These are phyloP conservation scores for Ehretia macrophylla DNA, from an alignment of 257 asterid species.

Conservation along the genomic window DNA sequence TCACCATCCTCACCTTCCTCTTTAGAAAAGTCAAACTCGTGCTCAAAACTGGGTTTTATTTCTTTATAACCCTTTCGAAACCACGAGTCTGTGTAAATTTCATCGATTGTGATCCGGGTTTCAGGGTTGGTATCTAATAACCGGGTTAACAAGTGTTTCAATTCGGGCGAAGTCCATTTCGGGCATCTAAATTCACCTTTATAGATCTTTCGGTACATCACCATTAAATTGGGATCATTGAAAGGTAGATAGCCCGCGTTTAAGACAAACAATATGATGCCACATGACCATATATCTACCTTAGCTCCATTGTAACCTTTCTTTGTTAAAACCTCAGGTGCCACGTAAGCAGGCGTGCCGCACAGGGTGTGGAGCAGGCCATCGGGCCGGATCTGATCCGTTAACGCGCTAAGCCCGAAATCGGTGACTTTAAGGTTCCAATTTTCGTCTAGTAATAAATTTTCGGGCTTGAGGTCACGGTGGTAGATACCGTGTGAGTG, in stretches of 20 bases:
- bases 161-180: constrained; percentile 61
- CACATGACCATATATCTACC: constrained; percentile 83
- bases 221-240: constrained; percentile 64
- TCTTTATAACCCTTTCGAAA: constrained; percentile 28
- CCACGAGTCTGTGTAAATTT: constrained; percentile 55
- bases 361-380: constrained; percentile 72
- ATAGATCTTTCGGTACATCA: constrained; percentile 67
- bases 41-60: background rate
- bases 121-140: constrained; percentile 56
- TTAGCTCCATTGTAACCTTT: constrained; percentile 77
- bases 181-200: constrained; percentile 68
- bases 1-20: background rate
- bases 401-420: constrained; percentile 75
- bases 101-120: constrained; percentile 54
- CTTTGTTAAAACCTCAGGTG: constrained; percentile 68
- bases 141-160: constrained; percentile 37
- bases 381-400: constrained; percentile 58
- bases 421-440: constrained; percentile 67
- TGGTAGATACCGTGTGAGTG: constrained; percentile 85
- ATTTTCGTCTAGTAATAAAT: constrained; percentile 62
- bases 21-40: background rate
- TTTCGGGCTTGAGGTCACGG: constrained; percentile 78
- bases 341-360: constrained; percentile 91
- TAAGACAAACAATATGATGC: constrained; percentile 53
- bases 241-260: constrained; percentile 75